Percentiles rank a stretch among this genome's conserved stretches.
These are phyloP conservation scores for Colletotrichum higginsianum DNA, from an alignment of 2,329 filamentous ascomycete species.

Conservation along the genomic window DNA sequence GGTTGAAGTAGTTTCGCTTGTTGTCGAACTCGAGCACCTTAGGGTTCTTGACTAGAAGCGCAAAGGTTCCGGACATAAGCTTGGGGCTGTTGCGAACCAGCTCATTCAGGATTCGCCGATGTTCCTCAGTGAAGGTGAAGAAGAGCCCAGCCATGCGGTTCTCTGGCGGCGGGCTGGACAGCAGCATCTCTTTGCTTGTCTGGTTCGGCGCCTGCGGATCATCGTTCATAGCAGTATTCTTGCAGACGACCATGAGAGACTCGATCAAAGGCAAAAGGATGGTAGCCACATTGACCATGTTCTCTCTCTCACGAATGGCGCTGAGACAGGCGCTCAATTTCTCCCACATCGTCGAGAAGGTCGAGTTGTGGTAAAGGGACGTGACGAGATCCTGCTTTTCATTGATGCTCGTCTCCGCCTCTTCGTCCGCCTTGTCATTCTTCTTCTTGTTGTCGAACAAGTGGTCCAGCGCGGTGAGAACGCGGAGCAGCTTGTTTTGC, in stretches of 20 bases:
- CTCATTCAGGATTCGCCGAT: slow-evolving; percentile 97
- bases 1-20: slow-evolving; percentile 98
- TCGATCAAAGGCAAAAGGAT: slow-evolving; percentile 96
- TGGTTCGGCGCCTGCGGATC: slow-evolving; percentile 61
- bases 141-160: slow-evolving; percentile 90
- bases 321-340: slow-evolving; percentile 91
- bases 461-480: slow-evolving; percentile 94
- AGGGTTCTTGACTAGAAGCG: slow-evolving; percentile 95
- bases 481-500: slow-evolving; percentile 93
- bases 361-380: slow-evolving; percentile 90
- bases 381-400: slow-evolving; percentile 89
- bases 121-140: slow-evolving; percentile 97
- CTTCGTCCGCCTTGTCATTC: slow-evolving; percentile 57
- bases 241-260: slow-evolving; percentile 98
- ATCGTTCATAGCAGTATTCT: slow-evolving; percentile 90
- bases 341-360: slow-evolving; percentile 91
- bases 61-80: slow-evolving; percentile 98
- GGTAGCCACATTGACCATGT: slow-evolving; percentile 96
- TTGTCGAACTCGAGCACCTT: slow-evolving; percentile 99
- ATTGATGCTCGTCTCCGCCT: slow-evolving; percentile 67
- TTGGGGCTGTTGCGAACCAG: slow-evolving; percentile 97
- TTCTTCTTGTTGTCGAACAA: slow-evolving; percentile 89
- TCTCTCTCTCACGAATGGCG: slow-evolving; percentile 91
- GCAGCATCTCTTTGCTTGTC: slow-evolving; percentile 73
- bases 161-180: slow-evolving; percentile 83